Evolutionary conservation across 306 rosid species (phyloP), one percentile per base, ranked within the genome.

Genomic region (Rosa lucieae): DNA sequence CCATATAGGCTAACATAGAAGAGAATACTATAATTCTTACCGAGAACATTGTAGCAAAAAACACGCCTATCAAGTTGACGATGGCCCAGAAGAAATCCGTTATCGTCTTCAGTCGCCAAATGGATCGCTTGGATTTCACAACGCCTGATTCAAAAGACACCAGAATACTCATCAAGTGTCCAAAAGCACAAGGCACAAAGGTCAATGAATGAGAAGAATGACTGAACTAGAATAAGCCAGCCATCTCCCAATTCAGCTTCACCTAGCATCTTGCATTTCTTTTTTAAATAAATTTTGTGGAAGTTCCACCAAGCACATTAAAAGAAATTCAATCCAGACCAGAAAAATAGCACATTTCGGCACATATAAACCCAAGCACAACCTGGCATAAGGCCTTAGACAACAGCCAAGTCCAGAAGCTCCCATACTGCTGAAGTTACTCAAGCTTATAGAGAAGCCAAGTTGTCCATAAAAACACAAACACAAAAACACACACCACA

Each of bases 41-140:
- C 91, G 99, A 95, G 82, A 95, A 92, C 93, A 95, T 86, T 12
- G 98, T 92, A 10, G 94, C 82, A 78, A 95, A 95, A 84, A 95
- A 95, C 44, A 92, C 88, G 79, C 92, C 84, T 13, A 95, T 82
- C 79, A 91, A 21, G 86, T 90, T 91, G 66, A 92, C 85, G 81
- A 95, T 80, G 78, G 96, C 87, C 97, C 97, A 91, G 85, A 92
- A 95, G 80, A 89, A 92, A 75, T 95, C 98, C 0, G 94, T 89
- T 46, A 95, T 85, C 5, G 97, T 95, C 80, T 80, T 85, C 8
- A 95, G 88, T 32, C 96, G 89, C 98, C 97, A 95, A 80, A 95
- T 51, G 46, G 99, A 83, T 78, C 90, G 82, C 88, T 95, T 88
- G 47, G 99, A 86, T 88, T 87, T 95, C 40, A 95, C 91, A 77